Evolutionary conservation across 2,329 filamentous ascomycete species (phyloP), one percentile per base, ranked within the genome.

Genomic region (Penicillium sp.): DNA sequence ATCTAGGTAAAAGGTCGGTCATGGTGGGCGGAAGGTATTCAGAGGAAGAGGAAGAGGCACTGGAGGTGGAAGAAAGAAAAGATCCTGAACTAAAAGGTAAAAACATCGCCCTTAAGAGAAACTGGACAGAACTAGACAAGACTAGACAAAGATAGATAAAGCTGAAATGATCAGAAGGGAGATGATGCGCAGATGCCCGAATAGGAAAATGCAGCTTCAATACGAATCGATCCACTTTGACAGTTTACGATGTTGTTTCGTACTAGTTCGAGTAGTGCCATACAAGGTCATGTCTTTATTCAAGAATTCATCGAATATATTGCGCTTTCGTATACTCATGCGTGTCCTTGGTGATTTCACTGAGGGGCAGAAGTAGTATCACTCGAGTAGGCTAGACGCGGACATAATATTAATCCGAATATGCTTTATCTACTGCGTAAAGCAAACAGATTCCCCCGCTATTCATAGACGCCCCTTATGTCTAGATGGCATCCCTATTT

Each of bases 201-300:
- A 42, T 40, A n/a, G 45, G 49, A 28, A 51, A 51, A 51, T 51
- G 49, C 49, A 51, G 45, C 27, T 34, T 9, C 23, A 24, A 35
- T 11, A 20, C 13, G 9, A 20, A 39, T 24, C 40, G 42, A 47
- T 24, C 35, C 35, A 24, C 35, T 14, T 18, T 20, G 29, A 14
- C n/a, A 20, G 18, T 7, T 9, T 11, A 8, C 31, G 7, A 34
- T 20, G 14, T 10, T 18, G 9, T 18, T 20, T 8, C 14, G 31
- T 5, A 34, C 31, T 18, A 34, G 29, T 18, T 16, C 14, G 18
- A 20, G 18, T n/a, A n/a, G n/a, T n/a, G n/a, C n/a, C n/a, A n/a
- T n/a, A n/a, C n/a, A n/a, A n/a, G n/a, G n/a, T n/a, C n/a, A n/a
- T n/a, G n/a, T n/a, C n/a, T n/a, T n/a, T n/a, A n/a, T n/a, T n/a